phyloP scores from a whole-genome alignment of 139 green algal species.

The Closterium sp. region DNA sequence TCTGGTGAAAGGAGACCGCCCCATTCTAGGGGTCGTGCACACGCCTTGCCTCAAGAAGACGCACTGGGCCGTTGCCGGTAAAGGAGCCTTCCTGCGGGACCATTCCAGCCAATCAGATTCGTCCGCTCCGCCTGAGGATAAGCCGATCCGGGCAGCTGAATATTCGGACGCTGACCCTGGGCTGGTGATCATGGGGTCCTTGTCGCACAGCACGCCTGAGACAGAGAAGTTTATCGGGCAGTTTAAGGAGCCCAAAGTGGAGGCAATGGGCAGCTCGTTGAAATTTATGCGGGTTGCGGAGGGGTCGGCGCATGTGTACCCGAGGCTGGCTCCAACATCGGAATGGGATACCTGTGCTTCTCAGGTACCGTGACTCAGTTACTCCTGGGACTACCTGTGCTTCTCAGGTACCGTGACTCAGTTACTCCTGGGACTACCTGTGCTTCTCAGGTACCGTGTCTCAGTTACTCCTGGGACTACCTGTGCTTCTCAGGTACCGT shows the following conservation, averaged over 20 bases:
- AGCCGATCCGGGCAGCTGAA: slow-evolving; percentile 48
- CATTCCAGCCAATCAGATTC: background rate
- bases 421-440: too few relatives aligned
- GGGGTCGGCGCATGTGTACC: slow-evolving; percentile 77
- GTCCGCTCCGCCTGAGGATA: background rate
- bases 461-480: too few relatives aligned
- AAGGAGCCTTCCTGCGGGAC: slow-evolving; percentile 69
- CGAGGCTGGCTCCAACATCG: slow-evolving; percentile 57
- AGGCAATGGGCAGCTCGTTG: slow-evolving; percentile 65
- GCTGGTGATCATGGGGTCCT: slow-evolving; percentile 61
- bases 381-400: too few relatives aligned
- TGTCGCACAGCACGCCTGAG: slow-evolving; percentile 63
- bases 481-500: too few relatives aligned
- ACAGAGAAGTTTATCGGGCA: slow-evolving; percentile 72
- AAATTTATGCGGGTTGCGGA: slow-evolving; percentile 67
- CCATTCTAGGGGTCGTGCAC: slow-evolving; percentile 82
- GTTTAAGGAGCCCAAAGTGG: slow-evolving; percentile 67
- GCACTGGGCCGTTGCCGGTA: slow-evolving; percentile 69
- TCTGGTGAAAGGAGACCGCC: slow-evolving; percentile 59
- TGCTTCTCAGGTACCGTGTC: too few relatives aligned
- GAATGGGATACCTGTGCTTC: background rate
- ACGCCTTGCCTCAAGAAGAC: slow-evolving; percentile 65
- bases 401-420: too few relatives aligned
- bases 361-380: background rate
- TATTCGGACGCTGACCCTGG: slow-evolving; percentile 54